Evolutionary conservation across 768 basidiomycete species (phyloP).

Genomic region (Leucocoprinus sp.): DNA sequence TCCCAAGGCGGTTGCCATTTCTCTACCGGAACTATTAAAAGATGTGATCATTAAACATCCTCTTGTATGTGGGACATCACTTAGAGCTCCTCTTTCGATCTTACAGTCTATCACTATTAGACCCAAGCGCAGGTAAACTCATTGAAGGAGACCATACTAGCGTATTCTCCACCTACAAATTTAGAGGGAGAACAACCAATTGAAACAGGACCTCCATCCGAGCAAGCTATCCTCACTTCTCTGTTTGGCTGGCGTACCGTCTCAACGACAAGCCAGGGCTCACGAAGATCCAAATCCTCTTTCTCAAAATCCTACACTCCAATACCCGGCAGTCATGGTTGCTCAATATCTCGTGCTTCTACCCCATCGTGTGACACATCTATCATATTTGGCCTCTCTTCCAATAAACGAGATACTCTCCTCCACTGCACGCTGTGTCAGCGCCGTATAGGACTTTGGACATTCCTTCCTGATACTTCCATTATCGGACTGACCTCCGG

Average conservation of each 20-base stretch:
- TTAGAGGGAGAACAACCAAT: constrained; percentile 14
- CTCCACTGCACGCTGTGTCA: constrained; percentile 66
- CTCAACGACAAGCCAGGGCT: constrained; percentile 21
- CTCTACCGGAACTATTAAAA: constrained; percentile 44
- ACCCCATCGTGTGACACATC: constrained; percentile 13
- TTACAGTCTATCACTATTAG: constrained; percentile 25
- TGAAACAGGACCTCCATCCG: constrained; percentile 22
- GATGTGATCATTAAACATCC: constrained; percentile 63
- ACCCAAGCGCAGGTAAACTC: constrained; percentile 48
- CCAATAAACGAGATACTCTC: constrained; percentile 37
- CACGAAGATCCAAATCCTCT: background rate
- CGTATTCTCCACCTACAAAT: constrained; percentile 19
- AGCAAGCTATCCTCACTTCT: constrained; percentile 35
- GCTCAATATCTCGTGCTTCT: constrained; percentile 15
- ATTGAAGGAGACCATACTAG: constrained; percentile 38
- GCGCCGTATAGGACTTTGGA: constrained; percentile 75
- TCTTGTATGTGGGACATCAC: constrained; percentile 39
- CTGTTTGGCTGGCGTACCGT: constrained; percentile 46
- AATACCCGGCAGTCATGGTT: constrained; percentile 8
- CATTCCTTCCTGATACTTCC: constrained; percentile 36
- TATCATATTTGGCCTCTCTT: constrained; percentile 21
- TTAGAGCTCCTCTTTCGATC: too few species aligned
- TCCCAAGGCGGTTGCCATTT: constrained; percentile 45
- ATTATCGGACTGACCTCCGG: constrained; percentile 5
- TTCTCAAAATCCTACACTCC: constrained; percentile 6